Evolutionary conservation across 1,284 basidiomycete species (phyloP), one percentile per base, ranked within the genome.

Genomic region (Ganoderma boninense): DNA sequence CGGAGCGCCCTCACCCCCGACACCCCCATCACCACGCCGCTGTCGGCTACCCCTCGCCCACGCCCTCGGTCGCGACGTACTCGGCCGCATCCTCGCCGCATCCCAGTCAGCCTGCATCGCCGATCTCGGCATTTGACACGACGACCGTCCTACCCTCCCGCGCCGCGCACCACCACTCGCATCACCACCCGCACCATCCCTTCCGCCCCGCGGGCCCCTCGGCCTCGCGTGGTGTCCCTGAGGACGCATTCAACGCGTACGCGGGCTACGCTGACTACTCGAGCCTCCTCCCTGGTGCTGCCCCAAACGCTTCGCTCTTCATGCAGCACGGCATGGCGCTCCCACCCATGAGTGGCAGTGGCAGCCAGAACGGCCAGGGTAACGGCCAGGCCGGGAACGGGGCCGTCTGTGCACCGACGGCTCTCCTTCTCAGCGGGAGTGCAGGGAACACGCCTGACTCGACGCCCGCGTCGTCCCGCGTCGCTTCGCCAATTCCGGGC

Each of bases 221-320:
- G 23, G 49, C 23, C 72, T 0, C 74, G 76, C 38, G 73, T 76
- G 49, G 49, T 23, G 49, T 52, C 0, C 49, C 49, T 0, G 77
- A 79, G 64, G 80, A 81, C 59, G 81, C 82, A 1, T 83, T 84
- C 77, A 83, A 82, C 71, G 77, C 80, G 0, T 84, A 83, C 71
- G 80, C 83, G 4, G 87, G 89, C 52, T 92, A 91, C 71, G 85
- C 87, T 0, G 90, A 92, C 71, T 92, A 90, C 77, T 88, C 87
- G 0, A 85, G 86, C 0, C 85, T 85, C 16, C 86, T 92, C 82
- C 91, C 91, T 0, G 90, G 88, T 40, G 86, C 89, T 0, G 79
- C 82, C 38, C 80, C 75, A 46, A 70, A 74, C 57, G 63, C 75
- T 20, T 46, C 44, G 2, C 67, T 72, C 60, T 74, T 75, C 84